Base-by-base conservation (phyloP, 169 alveolate genomes). In the Sarcocystis neurona region DNA sequence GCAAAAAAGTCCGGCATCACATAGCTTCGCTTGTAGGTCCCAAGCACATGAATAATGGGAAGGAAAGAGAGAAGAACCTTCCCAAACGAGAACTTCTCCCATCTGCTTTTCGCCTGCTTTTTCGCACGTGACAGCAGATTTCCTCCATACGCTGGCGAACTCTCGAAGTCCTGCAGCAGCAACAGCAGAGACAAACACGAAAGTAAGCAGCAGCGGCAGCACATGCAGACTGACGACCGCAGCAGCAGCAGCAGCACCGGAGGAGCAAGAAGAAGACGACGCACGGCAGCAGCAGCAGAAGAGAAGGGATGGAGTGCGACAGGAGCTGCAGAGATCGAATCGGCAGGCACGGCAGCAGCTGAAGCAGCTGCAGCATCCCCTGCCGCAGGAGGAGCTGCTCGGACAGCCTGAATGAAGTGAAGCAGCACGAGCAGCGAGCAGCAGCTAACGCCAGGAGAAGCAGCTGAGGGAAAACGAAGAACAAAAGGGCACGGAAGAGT, bases 1-100 rank as follows among this genome's bases (percentile, higher is more conserved):
- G 91, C 72, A 39, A 88, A 88, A 41, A 88, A 34, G 39, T 88
- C 91, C 30, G 91, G 86, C 70, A 70, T 44, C 15, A 88, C 77
- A 34, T 88, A 60, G 30, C 53, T 60, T 47, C 82, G 47, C 15
- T 78, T 88, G 84, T 88, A 88, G 5, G 84, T 88, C 77, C 84
- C 53, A 41, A 88, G 74, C 53, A 47, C 88, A 27, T 34, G 84
- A 32, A 77, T 74, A n/a, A 88, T n/a, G 34, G 92, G 92, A 37
- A 88, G 44, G 18, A 43, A 30, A n/a, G 91, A 88, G 39, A 20
- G 56, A 12, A 88, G 39, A 27, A 75, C 77, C 32, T 75, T 72
- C 60, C 58, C 39, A 12, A 47, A 34, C 44, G 91, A 88, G 74
- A 77, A 88, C 34, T 47, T 32, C 77, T 44, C 53, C 90, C 78